Evolutionary conservation across 495 filamentous ascomycete genomes (phyloP).

Genomic region (Corynascus novoguineensis): DNA sequence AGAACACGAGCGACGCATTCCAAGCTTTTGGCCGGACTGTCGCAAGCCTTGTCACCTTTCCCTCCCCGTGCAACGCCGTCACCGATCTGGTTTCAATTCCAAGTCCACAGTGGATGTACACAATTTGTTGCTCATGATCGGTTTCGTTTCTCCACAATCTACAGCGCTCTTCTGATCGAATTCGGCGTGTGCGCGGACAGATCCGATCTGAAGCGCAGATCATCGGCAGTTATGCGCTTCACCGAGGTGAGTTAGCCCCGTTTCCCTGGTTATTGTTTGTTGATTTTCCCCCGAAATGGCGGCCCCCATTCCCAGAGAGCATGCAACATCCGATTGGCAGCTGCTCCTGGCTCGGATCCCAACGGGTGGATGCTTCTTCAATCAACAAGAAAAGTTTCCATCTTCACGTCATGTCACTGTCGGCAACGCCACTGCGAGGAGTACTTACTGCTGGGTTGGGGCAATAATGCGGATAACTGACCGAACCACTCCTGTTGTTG

Average conservation of each 20-base stretch:
- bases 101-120: background rate
- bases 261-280: constrained; percentile 22
- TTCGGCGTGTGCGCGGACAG: constrained; percentile 1
- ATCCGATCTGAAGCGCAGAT: constrained; percentile 11
- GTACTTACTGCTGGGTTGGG: background rate
- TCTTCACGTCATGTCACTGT: constrained; percentile 12
- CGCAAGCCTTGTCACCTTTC: background rate
- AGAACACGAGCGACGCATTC: background rate
- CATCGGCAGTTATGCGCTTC: constrained; percentile 15
- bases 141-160: background rate
- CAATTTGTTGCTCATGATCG: constrained; percentile 2
- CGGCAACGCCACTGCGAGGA: too few relatives aligned
- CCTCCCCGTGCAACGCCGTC: constrained; percentile 9
- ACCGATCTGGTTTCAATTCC: background rate
- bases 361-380: constrained; percentile 5
- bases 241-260: constrained; percentile 19
- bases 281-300: constrained; percentile 19
- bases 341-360: background rate
- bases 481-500: background rate
- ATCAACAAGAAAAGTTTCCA: constrained; percentile 6
- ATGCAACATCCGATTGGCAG: constrained; percentile 16
- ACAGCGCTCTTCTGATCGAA: background rate
- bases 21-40: constrained; percentile 3
- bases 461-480: constrained; percentile 24
- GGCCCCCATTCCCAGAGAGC: background rate